Evolutionary conservation across 169 alveolate species (phyloP), one percentile per base, ranked within the genome.

Genomic region (Eimeria zaria): DNA sequence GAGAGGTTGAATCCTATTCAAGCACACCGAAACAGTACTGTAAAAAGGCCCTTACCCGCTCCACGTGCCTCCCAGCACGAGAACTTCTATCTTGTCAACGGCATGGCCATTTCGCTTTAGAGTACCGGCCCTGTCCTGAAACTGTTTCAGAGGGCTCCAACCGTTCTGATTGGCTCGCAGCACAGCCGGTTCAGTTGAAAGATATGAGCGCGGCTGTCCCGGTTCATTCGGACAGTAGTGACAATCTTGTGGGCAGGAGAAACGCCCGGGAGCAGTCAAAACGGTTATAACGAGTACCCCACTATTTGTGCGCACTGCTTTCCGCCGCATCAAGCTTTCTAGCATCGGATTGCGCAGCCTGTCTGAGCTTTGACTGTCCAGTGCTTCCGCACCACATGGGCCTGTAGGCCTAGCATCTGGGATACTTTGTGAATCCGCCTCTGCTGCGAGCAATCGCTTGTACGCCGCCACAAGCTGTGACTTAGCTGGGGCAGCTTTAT

Each of bases 21-120:
- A 36, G 36, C 20, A 9, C 27, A 53, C 41, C 0, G 39, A 11
- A 46, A 46, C 41, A 27, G 30, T n/a, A 24, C 14, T 16, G 1
- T 5, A 18, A 12, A n/a, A 48, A 16, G 27, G 36, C 30, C 53
- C 97, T 58, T 64, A 97, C 96, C 97, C 97, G 71, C 97, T 95
- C 99, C 99, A 99, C 27, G 99, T 99, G 33, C 99, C 99, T 14
- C 99, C 99, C 89, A 99, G 96, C 30, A 99, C 99, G 60, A 99
- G 97, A 53, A 99, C 97, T 95, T 99, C 99, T 44, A 99, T 98
- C 96, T 99, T 99, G 97, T 99, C 99, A 55, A 99, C 97, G 9
- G 97, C 98, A 95, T 98, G 99, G 48, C 99, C 99, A 95, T 98
- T 98, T 88, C 98, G 98, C 71, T 98, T 98, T 24, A 99, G 97